Evolutionary conservation across 495 filamentous ascomycete species (phyloP), one percentile per base, ranked within the genome.

Genomic region (Delitschia confertaspora): DNA sequence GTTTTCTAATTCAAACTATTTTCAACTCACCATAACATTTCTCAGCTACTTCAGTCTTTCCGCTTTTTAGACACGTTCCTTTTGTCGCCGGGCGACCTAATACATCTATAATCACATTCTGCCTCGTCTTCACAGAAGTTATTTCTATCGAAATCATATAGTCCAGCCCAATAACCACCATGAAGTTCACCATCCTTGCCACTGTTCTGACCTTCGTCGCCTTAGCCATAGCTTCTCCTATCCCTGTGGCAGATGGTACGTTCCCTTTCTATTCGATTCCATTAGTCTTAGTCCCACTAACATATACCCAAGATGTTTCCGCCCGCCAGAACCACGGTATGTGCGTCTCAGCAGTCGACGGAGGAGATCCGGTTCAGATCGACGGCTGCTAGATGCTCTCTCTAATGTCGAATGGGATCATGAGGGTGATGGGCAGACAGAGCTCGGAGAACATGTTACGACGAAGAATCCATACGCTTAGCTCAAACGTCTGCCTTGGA

Each of bases 21-120:
- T n/a, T n/a, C n/a, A n/a, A n/a, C n/a, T n/a, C n/a, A n/a, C n/a
- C n/a, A n/a, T n/a, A n/a, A n/a, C n/a, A n/a, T n/a, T n/a, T n/a
- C n/a, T n/a, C n/a, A n/a, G n/a, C n/a, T n/a, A n/a, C n/a, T n/a
- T n/a, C n/a, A n/a, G n/a, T n/a, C n/a, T n/a, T n/a, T n/a, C n/a
- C n/a, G n/a, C n/a, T n/a, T n/a, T n/a, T n/a, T n/a, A n/a, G n/a
- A n/a, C n/a, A n/a, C n/a, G n/a, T n/a, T 55, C 42, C 42, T 23
- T 51, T 55, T 47, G 47, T 55, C 46, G 52, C 52, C 47, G 52
- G 47, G 41, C 52, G 46, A 55, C 45, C 44, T 48, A 42, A 42
- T 47, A 42, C n/a, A 36, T 42, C 47, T 46, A 23, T 43, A 23
- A 30, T 26, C n/a, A 23, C 33, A 14, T 31, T 35, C 36, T 18